Evolutionary conservation across 352 stramenopile genomes (phyloP), one percentile per base, ranked within the genome.

Genomic region (Thalassiosira hispida): DNA sequence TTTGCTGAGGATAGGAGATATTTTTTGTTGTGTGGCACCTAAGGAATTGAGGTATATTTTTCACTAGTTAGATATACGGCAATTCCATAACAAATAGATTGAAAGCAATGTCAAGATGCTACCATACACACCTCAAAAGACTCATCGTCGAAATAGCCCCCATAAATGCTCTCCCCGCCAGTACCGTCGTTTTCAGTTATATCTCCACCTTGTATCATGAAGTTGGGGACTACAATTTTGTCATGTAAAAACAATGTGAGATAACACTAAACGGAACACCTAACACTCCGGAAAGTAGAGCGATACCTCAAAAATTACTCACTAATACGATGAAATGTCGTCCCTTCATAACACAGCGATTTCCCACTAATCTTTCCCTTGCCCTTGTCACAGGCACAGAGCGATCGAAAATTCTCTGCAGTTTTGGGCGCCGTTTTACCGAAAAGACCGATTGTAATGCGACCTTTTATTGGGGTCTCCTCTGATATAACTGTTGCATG

Each of bases 361-460:
- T 94, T 94, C 53, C 88, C 90, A 42, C 83, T 91, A 7, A 86
- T 64, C 74, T 94, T 88, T 69, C 95, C 95, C 29, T 95, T 89
- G 68, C 95, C 96, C 18, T 95, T 95, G 83, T 98, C 97, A 81
- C 96, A 98, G 53, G 96, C 98, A 91, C 96, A 99, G 11, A 99
- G 88, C 67, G 95, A 93, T 60, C 95, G 90, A 90, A 99, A 99
- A 91, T 99, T 99, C 84, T 99, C 97, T 18, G 96, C 97, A 12
- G 97, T 98, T 89, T 98, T 98, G 38, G 97, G 97, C 64, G 97
- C 95, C 18, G 97, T 91, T 77, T 98, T 94, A 22, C 95, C 95
- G 90, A 95, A 97, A 52, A 99, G 79, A 14, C 88, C 88, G 9
- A 93, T 67, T 0, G 83, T 78, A 33, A 93, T 90, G 1, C 84